phyloP scores from a whole-genome alignment of 805 yeast genomes.

The Limtongozyma cylindracea region DNA sequence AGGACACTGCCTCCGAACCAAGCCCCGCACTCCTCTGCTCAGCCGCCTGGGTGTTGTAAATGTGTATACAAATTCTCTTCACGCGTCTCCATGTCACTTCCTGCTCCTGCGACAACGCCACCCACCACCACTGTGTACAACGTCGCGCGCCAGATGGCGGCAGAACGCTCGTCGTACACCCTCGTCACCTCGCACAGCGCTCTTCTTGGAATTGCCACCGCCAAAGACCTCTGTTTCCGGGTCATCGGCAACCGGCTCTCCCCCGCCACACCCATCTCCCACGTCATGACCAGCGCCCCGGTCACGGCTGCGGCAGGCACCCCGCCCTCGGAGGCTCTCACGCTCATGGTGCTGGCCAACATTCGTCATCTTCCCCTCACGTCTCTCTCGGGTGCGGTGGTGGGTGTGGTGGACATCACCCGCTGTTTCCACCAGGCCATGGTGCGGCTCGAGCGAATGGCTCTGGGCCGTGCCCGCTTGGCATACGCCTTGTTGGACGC shows the following conservation, averaged over 20 bases:
- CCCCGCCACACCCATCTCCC: conserved; percentile 41
- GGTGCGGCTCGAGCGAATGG: conserved; percentile 68
- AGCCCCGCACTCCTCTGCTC: no score
- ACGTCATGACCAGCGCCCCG: conserved; percentile 73
- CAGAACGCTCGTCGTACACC: conserved; percentile 63
- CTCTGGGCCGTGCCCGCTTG: conserved; percentile 48
- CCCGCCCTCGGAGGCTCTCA: conserved; percentile 68
- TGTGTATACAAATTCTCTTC: no score
- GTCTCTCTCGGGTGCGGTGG: conserved; percentile 46
- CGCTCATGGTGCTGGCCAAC: conserved; percentile 58
- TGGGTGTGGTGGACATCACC: conserved; percentile 78
- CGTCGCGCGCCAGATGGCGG: conserved; percentile 71
- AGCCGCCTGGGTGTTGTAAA: no score
- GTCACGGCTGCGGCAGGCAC: conserved; percentile 47
- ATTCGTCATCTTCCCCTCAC: conserved; percentile 73
- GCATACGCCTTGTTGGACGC: conserved; percentile 71
- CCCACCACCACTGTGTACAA: conserved; percentile 47
- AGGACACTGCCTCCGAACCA: no score
- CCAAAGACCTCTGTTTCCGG: conserved; percentile 71
- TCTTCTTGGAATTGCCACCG: conserved; percentile 66
- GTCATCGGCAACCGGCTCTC: conserved; percentile 53
- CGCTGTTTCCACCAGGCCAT: conserved; percentile 78
- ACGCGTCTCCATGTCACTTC: no score
- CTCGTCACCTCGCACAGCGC: conserved; percentile 39
- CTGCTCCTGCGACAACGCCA: no score